Evolutionary conservation across 2,329 filamentous ascomycete species (phyloP).

Genomic region (Arachnopeziza araneosa): DNA sequence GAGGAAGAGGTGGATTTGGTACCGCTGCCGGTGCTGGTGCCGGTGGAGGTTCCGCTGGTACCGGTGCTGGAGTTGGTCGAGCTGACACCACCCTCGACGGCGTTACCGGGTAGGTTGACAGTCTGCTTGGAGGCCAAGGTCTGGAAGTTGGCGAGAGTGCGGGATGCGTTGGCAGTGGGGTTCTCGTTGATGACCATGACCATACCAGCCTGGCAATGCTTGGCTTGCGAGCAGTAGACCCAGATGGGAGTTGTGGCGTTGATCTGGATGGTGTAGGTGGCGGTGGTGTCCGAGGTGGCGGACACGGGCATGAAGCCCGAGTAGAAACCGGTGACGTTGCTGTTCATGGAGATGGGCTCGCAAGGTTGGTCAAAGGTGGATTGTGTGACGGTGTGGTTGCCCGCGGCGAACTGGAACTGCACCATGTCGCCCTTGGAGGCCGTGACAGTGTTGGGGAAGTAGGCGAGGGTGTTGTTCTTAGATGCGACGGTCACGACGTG

Average conservation of each 20-base stretch:
- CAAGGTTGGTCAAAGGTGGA: constrained; percentile 70
- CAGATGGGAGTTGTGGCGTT: constrained; percentile 67
- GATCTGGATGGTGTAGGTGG: constrained; percentile 67
- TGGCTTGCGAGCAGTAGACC: constrained; percentile 70
- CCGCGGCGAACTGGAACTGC: constrained; percentile 60
- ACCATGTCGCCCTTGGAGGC: constrained; percentile 59
- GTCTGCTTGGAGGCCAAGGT: constrained; percentile 34
- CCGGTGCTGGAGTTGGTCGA: background rate
- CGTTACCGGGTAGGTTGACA: constrained; percentile 36
- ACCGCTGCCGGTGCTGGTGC: background rate
- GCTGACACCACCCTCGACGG: constrained; percentile 12
- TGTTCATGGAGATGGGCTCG: constrained; percentile 47
- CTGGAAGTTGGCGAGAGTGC: constrained; percentile 41
- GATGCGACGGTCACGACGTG: constrained; percentile 61
- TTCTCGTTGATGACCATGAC: constrained; percentile 44
- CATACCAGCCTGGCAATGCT: constrained; percentile 58
- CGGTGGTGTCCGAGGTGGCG: constrained; percentile 46
- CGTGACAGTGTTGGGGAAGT: constrained; percentile 59
- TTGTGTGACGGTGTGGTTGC: constrained; percentile 76
- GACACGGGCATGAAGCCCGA: constrained; percentile 62
- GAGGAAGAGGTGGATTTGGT: background rate
- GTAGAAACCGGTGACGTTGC: constrained; percentile 54
- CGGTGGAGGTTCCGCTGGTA: background rate
- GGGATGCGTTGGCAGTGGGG: constrained; percentile 42
- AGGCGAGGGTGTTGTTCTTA: constrained; percentile 45